Evolutionary conservation across 164 flowering plant genomes (phyloP), one percentile per base, ranked within the genome.

Genomic region (Aristolochia contorta): DNA sequence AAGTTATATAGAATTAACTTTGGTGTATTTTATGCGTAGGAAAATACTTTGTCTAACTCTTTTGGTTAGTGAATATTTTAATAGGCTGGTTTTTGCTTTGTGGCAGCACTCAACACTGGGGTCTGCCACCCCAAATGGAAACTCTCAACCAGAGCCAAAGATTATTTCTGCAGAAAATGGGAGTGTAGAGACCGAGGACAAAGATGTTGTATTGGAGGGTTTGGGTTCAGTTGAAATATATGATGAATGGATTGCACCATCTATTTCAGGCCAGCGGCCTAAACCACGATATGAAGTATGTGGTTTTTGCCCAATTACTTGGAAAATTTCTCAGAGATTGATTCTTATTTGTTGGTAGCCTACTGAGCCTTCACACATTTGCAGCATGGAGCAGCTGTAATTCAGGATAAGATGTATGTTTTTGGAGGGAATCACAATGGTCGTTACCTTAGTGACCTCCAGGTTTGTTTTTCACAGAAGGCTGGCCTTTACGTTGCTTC

Each of bases 391-490:
- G 97, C 99, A 69, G 91, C 89, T 56, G 77, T 87, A 37, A 63
- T 85, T 66, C 84, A 87, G 70, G 97, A 91, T 53, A 87, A 85
- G 74, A 85, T 94, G 97, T 91, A 91, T 73, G 72, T 91, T 56
- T 91, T 78, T 72, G 97, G 99, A 33, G 99, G 99, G 77, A 94
- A 91, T 72, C 96, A 91, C 74, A 91, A 85, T 82, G 97, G 99
- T 4, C 97, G 99, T 57, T 94, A 91, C 80, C 87, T 94, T 66
- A 85, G 62, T 76, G 99, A 94, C 77, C 86, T 94, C 67, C 96
- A 89, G 95, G 99, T 94, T 77, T 71, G 58, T 53, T 50, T 27
- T 12, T 60, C 32, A 51, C 56, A 21, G 22, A 57, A 30, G 18
- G 22, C 19, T 8, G 3, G 22, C 12, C 12, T 37, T 1, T 37